Base-by-base conservation (phyloP, 306 rosid species). In the Notholithocarpus densiflorus region DNA sequence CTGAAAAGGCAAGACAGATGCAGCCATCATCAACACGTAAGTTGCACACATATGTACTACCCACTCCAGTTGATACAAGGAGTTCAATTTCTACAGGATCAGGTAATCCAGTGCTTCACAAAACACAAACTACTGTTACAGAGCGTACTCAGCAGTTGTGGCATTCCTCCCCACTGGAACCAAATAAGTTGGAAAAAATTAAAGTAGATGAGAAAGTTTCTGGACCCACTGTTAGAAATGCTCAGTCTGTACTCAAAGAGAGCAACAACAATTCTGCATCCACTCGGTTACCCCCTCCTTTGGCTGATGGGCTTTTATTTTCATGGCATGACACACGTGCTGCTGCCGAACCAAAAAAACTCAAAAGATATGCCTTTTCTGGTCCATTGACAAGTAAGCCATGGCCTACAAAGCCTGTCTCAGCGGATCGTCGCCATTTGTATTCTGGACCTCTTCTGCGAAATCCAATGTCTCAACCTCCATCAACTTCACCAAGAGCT, bases 361-460 rank as follows among this genome's bases (percentile, higher is more conserved):
- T 87, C 69, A 93, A 84, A 86, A 89, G 98, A 61, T 81, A 82
- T 18, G 88, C 97, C 69, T 91, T 93, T 88, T 96, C 99, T 74
- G 99, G 98, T 76, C 99, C 99, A 43, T 64, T 96, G 84, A 88
- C 84, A 75, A 83, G 92, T 59, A 89, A 87, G 83, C 90, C 83
- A 27, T 77, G 89, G 83, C 64, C 89, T 77, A 86, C 89, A 79
- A 91, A 81, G 72, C 89, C 88, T 17, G 80, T 77, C 26, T 72
- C 88, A 23, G 29, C 48, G 14, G 91, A 86, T 24, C 81, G 68
- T 65, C 87, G 86, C 79, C 96, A 88, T 37, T 80, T 91, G 86
- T 90, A 87, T 82, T 96, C 98, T 72, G 99, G 97, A 71, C 94
- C 99, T 81, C 80, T 96, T 64, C 80, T 96, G 77, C 89, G 82